Evolutionary conservation across 257 asterid species (phyloP).

Genomic region (Petunia secreta): DNA sequence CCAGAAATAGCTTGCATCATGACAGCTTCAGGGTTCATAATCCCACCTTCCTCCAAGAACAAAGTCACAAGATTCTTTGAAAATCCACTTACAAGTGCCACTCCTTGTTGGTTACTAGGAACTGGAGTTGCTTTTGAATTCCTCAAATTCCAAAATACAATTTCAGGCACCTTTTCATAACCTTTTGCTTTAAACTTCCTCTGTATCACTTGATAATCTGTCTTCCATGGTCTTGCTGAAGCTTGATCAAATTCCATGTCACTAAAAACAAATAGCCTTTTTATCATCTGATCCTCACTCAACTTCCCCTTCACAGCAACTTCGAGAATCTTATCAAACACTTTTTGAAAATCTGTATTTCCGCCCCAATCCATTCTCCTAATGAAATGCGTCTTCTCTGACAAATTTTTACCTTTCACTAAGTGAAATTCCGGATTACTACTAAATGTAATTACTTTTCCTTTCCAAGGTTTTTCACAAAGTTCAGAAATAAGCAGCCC

Average conservation of each 20-base stretch:
- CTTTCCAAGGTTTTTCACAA: constrained; percentile 26
- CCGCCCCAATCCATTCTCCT: neutral
- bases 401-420: neutral
- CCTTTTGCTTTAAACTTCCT: constrained; percentile 9
- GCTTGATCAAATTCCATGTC: too few species aligned
- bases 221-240: constrained; percentile 9
- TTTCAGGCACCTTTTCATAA: neutral
- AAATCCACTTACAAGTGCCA: neutral
- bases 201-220: constrained; percentile 3
- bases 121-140: neutral
- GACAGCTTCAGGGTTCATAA: neutral
- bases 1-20: too few species aligned
- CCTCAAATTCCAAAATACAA: neutral
- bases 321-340: neutral
- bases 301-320: too few species aligned
- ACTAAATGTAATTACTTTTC: neutral
- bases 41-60: constrained; percentile 2
- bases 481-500: neutral
- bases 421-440: neutral
- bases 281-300: too few species aligned
- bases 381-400: neutral
- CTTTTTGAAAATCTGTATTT: neutral
- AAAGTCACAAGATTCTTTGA: neutral
- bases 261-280: too few species aligned
- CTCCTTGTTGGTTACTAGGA: neutral